Percentiles rank a stretch among this genome's conserved stretches.
phyloP scores from a whole-genome alignment of 2,329 filamentous ascomycete species.

The Graphilbum sp. region DNA sequence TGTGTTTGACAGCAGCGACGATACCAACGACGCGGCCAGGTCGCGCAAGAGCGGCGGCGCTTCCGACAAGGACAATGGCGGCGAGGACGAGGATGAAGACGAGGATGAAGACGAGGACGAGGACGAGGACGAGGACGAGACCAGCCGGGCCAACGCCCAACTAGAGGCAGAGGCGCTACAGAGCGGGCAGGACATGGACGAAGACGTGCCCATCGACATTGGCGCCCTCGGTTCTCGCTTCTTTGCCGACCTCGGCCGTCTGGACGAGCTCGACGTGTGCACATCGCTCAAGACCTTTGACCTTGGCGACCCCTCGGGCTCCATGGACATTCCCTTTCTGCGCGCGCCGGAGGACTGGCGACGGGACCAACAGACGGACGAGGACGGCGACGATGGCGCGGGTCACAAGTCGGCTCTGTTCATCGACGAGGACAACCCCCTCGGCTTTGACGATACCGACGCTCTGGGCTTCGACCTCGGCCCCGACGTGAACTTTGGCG shows the following conservation, averaged over 20 bases:
- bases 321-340: slow-evolving; percentile 80
- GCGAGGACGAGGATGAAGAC: slow-evolving; percentile 28
- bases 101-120: slow-evolving; percentile 14
- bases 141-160: slow-evolving; percentile 25
- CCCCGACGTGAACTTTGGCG: slow-evolving; percentile 70
- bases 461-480: slow-evolving; percentile 56
- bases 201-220: slow-evolving; percentile 66
- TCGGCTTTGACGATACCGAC: slow-evolving; percentile 71
- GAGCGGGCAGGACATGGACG: slow-evolving; percentile 20
- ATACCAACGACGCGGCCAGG: slow-evolving; percentile 39
- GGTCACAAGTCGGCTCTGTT: slow-evolving; percentile 63
- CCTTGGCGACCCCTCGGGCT: slow-evolving; percentile 68
- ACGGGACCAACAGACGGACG: slow-evolving; percentile 48
- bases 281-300: slow-evolving; percentile 91
- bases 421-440: slow-evolving; percentile 71
- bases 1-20: slow-evolving; percentile 96
- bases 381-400: slow-evolving; percentile 30
- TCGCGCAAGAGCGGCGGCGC: slow-evolving; percentile 15
- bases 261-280: slow-evolving; percentile 84
- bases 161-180: slow-evolving; percentile 7
- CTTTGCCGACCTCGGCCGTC: slow-evolving; percentile 60
- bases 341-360: slow-evolving; percentile 79
- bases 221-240: slow-evolving; percentile 59
- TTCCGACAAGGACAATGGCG: slow-evolving; percentile 19
- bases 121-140: slow-evolving; percentile 17